phyloP scores from a whole-genome alignment of 202 grass and related monocot genomes.

The Eragrostis tef region DNA sequence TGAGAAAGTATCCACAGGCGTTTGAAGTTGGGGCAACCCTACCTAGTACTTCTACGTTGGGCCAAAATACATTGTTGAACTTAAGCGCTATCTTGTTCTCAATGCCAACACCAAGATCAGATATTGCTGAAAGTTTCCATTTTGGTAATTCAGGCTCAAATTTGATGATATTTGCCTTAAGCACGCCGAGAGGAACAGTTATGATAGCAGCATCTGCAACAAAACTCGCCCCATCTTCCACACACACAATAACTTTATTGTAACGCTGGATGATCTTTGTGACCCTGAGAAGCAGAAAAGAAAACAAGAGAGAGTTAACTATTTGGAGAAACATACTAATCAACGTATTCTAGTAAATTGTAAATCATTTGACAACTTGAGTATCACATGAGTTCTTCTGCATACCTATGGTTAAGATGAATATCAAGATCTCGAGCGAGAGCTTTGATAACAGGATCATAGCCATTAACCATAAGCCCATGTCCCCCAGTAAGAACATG shows the following conservation, averaged over 20 bases:
- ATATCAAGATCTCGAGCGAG: slow-evolving; percentile 84
- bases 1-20: slow-evolving; percentile 94
- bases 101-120: slow-evolving; percentile 81
- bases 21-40: slow-evolving; percentile 73
- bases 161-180: slow-evolving; percentile 93
- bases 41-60: slow-evolving; percentile 90
- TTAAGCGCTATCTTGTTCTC: slow-evolving; percentile 95
- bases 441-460: slow-evolving; percentile 93
- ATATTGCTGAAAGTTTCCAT: slow-evolving; percentile 87
- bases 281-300: slow-evolving; percentile 59
- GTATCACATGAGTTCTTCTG: slow-evolving; percentile 18
- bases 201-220: slow-evolving; percentile 88
- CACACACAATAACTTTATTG: slow-evolving; percentile 79
- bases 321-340: neutral
- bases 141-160: slow-evolving; percentile 89
- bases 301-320: neutral
- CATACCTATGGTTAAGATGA: slow-evolving; percentile 86
- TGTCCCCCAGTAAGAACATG: slow-evolving; percentile 98
- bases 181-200: slow-evolving; percentile 89
- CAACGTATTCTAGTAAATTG: neutral
- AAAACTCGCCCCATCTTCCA: slow-evolving; percentile 76
- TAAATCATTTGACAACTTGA: slow-evolving; percentile 4
- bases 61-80: slow-evolving; percentile 87
- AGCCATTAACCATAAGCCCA: slow-evolving; percentile 97
- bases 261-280: slow-evolving; percentile 76